Conservation (phyloP, 257 asterid genomes). For the Solanum paucissectum region DNA sequence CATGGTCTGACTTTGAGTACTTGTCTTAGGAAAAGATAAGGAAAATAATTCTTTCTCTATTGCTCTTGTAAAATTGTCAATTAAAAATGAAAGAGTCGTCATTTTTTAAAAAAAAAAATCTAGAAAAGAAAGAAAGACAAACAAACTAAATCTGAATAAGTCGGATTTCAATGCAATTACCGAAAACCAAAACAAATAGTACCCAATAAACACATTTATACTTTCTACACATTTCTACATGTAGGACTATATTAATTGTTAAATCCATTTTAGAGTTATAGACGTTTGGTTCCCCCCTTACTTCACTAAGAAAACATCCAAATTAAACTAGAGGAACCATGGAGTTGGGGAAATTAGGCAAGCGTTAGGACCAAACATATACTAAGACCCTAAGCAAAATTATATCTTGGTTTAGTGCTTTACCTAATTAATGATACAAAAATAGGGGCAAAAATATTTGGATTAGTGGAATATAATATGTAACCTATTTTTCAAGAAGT, state of each 20-base stretch:
- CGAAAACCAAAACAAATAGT: background rate
- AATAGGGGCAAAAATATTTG: background rate
- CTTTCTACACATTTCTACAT: background rate
- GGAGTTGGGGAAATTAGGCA: background rate
- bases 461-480: background rate
- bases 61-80: too few species aligned
- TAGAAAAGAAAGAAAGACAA: too few species aligned
- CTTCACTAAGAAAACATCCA: background rate
- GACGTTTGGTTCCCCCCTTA: background rate
- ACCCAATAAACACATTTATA: background rate
- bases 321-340: background rate
- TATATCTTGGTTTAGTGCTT: background rate
- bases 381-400: background rate
- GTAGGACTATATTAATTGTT: background rate
- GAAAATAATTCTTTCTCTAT: too few species aligned
- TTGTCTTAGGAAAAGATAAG: too few species aligned
- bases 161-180: too few species aligned
- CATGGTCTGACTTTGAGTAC: background rate
- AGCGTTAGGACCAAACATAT: background rate
- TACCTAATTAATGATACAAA: background rate
- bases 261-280: background rate
- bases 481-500: background rate
- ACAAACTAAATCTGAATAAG: too few species aligned
- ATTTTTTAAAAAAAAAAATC: fast-evolving
- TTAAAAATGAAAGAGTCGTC: too few species aligned